Conservation (phyloP, 2,329 filamentous ascomycete genomes). For the Microcyclospora tardicrescens region DNA sequence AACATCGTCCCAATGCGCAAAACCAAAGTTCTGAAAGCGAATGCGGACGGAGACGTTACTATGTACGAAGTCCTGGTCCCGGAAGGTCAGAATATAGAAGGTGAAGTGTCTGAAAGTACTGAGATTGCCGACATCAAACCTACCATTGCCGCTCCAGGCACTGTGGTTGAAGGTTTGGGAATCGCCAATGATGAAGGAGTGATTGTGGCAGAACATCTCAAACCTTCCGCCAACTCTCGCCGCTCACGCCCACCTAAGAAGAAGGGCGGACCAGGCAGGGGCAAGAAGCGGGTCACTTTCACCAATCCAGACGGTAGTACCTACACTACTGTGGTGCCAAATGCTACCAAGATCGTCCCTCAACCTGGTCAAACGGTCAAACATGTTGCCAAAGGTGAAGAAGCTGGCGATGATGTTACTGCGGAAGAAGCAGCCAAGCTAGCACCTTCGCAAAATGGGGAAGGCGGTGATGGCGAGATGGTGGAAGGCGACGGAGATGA, state of each 20-base stretch:
- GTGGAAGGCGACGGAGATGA: constrained; percentile 34
- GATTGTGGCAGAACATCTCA: constrained; percentile 35
- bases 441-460: constrained; percentile 31
- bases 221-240: constrained; percentile 26
- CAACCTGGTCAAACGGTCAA: constrained; percentile 22
- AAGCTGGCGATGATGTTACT: constrained; percentile 22
- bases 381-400: constrained; percentile 23
- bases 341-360: constrained; percentile 24
- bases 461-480: constrained; percentile 32
- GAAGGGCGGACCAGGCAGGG: constrained; percentile 62
- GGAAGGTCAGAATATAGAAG: constrained; percentile 67
- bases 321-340: constrained; percentile 26
- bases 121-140: constrained; percentile 32
- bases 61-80: constrained; percentile 73
- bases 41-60: constrained; percentile 62
- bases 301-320: constrained; percentile 29
- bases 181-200: constrained; percentile 50
- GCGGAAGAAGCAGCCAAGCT: constrained; percentile 31
- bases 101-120: constrained; percentile 57
- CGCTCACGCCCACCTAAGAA: constrained; percentile 66
- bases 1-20: constrained; percentile 47
- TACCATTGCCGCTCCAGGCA: constrained; percentile 42
- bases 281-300: constrained; percentile 61
- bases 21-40: constrained; percentile 64
- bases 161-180: constrained; percentile 45